phyloP scores from a whole-genome alignment of 495 filamentous ascomycete species.

The Lichenothelia convexa region DNA sequence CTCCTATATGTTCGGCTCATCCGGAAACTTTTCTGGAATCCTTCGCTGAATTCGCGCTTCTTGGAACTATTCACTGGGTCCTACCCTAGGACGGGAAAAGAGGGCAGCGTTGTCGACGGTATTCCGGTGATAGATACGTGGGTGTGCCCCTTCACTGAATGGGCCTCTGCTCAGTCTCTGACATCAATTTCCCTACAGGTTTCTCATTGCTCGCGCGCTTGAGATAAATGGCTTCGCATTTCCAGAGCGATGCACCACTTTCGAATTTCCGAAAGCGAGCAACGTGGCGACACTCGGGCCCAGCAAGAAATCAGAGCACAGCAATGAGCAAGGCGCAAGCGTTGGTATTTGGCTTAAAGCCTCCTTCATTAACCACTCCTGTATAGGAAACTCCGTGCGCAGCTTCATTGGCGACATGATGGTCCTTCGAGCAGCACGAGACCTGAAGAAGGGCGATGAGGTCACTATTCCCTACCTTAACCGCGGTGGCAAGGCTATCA shows the following conservation, averaged over 20 bases:
- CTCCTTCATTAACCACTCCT: conserved; percentile 39
- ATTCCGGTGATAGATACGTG: not conserved
- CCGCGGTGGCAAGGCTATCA: too few relatives aligned
- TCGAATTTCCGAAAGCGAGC: not conserved
- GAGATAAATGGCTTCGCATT: not conserved
- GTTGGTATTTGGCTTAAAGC: conserved; percentile 35
- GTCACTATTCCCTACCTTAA: conserved; percentile 16
- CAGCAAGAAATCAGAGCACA: too few relatives aligned
- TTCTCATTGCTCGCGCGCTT: not conserved
- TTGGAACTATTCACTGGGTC: not conserved
- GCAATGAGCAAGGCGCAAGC: not conserved
- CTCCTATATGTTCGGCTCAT: not conserved
- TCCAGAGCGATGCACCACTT: too few relatives aligned
- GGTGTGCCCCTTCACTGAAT: not conserved
- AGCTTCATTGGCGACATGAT: conserved; percentile 43
- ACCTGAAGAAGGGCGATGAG: conserved; percentile 31
- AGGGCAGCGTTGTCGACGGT: not conserved
- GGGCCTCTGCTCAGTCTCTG: too few relatives aligned
- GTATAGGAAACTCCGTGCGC: conserved; percentile 26
- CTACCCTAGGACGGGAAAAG: not conserved
- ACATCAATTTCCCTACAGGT: too few relatives aligned
- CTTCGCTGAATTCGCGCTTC: not conserved
- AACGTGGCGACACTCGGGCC: not conserved
- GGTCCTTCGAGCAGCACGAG: conserved; percentile 31
- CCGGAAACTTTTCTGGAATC: not conserved